Evolutionary conservation across 2,329 filamentous ascomycete genomes (phyloP), one percentile per base, ranked within the genome.

Genomic region (Grosmannia penicillata): DNA sequence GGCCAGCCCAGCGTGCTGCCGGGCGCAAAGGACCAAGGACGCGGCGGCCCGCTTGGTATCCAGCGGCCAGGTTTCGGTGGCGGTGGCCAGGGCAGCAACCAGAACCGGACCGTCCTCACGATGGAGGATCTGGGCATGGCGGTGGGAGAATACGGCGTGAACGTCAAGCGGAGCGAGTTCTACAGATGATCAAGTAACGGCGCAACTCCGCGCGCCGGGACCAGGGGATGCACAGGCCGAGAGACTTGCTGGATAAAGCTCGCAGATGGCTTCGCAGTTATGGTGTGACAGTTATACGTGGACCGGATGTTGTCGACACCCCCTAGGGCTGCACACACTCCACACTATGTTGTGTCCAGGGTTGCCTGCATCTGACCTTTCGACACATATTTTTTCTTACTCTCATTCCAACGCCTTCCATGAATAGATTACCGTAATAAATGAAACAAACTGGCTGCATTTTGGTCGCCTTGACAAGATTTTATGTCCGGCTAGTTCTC

Each of bases 101-200:
- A 93, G 62, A 93, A 93, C 46, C 72, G 86, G 46, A 95, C 91
- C 15, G 89, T 98, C 39, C 67, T 98, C 45, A 96, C 91, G 1
- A 96, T 98, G 91, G 91, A 98, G 61, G 91, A 98, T 57, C 59
- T 98, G 51, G 91, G 91, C 14, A 96, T 96, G 86, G 91, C 91
- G 1, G 89, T 96, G 23, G 83, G 83, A 24, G 91, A 98, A 66
- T 98, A 96, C 56, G 91, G 91, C 1, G 86, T 98, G 37, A 98
- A 94, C 55, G 82, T 96, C 38, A 96, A 94, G 74, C 72, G 91
- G 47, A 87, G 89, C 53, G 91, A 98, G 63, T 98, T 96, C 56
- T 98, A 98, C 58, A 72, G 87, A 51, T 95, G 49, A 57, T 7
- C 26, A 4, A 14, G 10, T 27, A n/a, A n/a, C n/a, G n/a, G n/a